phyloP scores from a whole-genome alignment of 2,329 filamentous ascomycete species.

The Colletotrichum ledebouriae region DNA sequence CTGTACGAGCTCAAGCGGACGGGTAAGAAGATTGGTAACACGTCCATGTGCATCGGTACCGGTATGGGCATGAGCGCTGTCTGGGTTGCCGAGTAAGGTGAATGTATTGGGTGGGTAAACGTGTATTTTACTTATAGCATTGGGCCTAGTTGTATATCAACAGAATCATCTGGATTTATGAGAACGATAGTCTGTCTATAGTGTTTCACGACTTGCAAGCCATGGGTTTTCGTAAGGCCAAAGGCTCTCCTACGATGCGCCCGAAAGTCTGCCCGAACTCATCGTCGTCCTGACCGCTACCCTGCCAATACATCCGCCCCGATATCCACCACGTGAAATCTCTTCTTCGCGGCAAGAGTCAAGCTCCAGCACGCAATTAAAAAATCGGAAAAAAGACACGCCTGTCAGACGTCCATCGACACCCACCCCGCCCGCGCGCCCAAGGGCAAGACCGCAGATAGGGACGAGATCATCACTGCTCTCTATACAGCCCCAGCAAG shows the following conservation, averaged over 20 bases:
- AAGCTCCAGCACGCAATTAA: constrained; percentile 67
- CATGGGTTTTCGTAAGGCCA: background rate
- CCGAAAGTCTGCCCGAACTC: too few relatives aligned
- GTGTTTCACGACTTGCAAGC: background rate
- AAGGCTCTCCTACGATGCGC: background rate
- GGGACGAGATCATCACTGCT: constrained; percentile 97
- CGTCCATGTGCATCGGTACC: constrained; percentile 96
- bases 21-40: constrained; percentile 87
- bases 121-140: constrained; percentile 39
- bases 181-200: constrained; percentile 25
- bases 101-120: background rate
- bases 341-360: constrained; percentile 66
- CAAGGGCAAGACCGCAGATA: constrained; percentile 79
- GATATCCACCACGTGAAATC: constrained; percentile 33
- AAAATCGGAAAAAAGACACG: constrained; percentile 58
- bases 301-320: background rate
- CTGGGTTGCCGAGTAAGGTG: constrained; percentile 87
- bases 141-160: constrained; percentile 34
- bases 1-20: constrained; percentile 90
- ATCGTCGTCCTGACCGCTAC: too few relatives aligned
- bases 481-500: constrained; percentile 75
- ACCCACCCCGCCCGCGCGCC: constrained; percentile 84
- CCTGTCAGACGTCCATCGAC: constrained; percentile 93
- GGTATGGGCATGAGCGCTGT: constrained; percentile 98
- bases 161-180: constrained; percentile 35